These are phyloP conservation scores for Hypholoma sublateritium DNA, from an alignment of 768 basidiomycete species.

Conservation along the genomic window DNA sequence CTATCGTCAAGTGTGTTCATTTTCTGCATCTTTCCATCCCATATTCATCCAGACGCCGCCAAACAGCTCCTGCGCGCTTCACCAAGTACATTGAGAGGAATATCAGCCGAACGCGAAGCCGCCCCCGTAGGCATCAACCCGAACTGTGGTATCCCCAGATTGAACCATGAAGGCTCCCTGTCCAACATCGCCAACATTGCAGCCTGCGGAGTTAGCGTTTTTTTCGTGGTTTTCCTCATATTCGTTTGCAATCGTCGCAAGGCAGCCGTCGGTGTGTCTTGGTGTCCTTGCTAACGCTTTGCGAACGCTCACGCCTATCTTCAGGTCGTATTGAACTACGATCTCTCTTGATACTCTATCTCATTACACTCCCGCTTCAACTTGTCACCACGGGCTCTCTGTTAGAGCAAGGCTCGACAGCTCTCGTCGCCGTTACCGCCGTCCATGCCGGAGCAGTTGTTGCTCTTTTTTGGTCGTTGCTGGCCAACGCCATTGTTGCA, in stretches of 20 bases:
- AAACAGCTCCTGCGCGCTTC: constrained; percentile 39
- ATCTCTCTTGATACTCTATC: constrained; percentile 62
- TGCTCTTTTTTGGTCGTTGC: constrained; percentile 75
- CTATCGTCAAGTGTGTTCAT: constrained; percentile 72
- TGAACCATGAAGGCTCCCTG: constrained; percentile 56
- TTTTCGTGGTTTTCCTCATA: constrained; percentile 60
- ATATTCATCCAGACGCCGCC: neutral
- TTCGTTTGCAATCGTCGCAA: constrained; percentile 60
- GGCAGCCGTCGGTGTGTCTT: constrained; percentile 74
- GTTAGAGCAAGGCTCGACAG: constrained; percentile 72
- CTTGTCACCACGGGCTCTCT: constrained; percentile 80
- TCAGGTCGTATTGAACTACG: constrained; percentile 72
- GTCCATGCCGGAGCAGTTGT: constrained; percentile 79
- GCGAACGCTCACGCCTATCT: neutral
- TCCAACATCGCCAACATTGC: constrained; percentile 89
- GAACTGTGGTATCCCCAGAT: constrained; percentile 70
- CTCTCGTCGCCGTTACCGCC: constrained; percentile 68
- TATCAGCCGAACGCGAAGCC: constrained; percentile 41
- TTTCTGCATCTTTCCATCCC: constrained; percentile 14
- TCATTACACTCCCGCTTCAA: constrained; percentile 75
- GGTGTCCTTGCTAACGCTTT: neutral
- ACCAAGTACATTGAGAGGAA: constrained; percentile 30
- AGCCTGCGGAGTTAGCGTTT: constrained; percentile 70
- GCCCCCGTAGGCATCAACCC: constrained; percentile 87
- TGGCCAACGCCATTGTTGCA: constrained; percentile 75